A percentile compares a stretch with the other conserved stretches of the same genome.
Conservation (phyloP, 2,329 filamentous ascomycete genomes). For the Fusarium secorum region DNA sequence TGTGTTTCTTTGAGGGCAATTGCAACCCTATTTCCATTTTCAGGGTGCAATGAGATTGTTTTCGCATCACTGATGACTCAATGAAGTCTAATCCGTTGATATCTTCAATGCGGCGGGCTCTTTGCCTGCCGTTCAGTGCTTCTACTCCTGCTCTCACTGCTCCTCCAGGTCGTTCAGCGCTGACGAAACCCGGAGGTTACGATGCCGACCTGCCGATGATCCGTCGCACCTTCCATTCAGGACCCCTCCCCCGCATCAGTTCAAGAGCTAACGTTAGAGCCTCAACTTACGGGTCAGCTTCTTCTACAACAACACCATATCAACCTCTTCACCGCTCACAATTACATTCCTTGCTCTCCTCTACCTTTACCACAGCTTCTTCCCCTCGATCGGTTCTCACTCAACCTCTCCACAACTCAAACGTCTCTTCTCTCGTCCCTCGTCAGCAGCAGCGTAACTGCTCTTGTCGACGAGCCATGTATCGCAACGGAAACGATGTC, state of each 20-base stretch:
- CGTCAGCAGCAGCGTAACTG: slow-evolving; percentile 39
- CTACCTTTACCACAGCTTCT: slow-evolving; percentile 2
- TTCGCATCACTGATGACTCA: background rate
- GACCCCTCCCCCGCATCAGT: slow-evolving; percentile 41
- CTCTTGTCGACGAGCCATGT: slow-evolving; percentile 44
- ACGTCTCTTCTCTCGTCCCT: slow-evolving; percentile 12
- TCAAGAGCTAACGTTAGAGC: slow-evolving; percentile 25
- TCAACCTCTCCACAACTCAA: background rate
- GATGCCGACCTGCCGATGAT: slow-evolving; percentile 35
- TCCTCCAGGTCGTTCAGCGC: background rate
- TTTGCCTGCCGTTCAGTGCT: background rate
- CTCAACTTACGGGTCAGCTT: slow-evolving; percentile 27
- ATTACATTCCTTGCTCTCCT: slow-evolving; percentile 1
- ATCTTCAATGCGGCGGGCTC: slow-evolving; percentile 11
- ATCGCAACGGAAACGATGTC: slow-evolving; percentile 39
- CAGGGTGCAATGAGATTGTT: background rate
- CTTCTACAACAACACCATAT: background rate
- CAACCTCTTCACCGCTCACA: background rate
- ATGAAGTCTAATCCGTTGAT: slow-evolving; percentile 7
- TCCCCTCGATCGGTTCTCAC: background rate
- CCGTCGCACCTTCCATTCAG: slow-evolving; percentile 33
- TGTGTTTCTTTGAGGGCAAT: background rate
- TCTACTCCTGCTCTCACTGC: background rate
- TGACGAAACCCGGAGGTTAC: slow-evolving; percentile 13
- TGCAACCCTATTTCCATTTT: background rate